These are phyloP conservation scores for Phytopythium litorale DNA, from an alignment of 352 stramenopile species.

Conservation along the genomic window DNA sequence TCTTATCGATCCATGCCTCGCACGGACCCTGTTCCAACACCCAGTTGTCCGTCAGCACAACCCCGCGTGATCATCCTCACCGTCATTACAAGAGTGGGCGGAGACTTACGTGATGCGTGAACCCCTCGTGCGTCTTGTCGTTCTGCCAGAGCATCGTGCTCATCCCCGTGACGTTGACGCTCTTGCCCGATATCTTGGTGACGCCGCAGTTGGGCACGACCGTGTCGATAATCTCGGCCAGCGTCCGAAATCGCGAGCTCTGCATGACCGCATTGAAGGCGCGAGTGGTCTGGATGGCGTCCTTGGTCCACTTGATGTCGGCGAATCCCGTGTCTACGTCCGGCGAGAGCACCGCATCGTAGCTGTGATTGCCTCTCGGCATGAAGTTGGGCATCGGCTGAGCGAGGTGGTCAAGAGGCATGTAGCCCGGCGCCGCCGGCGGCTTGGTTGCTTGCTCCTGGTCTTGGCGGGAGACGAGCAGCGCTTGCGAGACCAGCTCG, in stretches of 20 bases:
- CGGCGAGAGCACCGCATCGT: not conserved
- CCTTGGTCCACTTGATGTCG: not conserved
- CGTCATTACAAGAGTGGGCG: not conserved
- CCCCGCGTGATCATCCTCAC: not conserved
- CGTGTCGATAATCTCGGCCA: slow-evolving; percentile 17
- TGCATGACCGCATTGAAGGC: slow-evolving; percentile 1
- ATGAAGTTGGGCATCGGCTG: slow-evolving; percentile 4
- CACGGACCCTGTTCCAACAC: slow-evolving; percentile 14
- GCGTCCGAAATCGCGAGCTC: slow-evolving; percentile 5
- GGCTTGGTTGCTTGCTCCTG: not conserved
- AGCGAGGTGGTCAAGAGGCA: slow-evolving; percentile 12
- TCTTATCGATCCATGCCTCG: slow-evolving; percentile 30
- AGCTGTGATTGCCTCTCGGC: slow-evolving; percentile 2
- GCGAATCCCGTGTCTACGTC: not conserved
- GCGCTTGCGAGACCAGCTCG: not conserved
- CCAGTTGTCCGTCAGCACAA: not conserved
- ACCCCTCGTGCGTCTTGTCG: slow-evolving; percentile 16
- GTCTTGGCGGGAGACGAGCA: not conserved
- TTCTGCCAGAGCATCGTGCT: slow-evolving; percentile 21
- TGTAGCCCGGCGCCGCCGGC: not conserved
- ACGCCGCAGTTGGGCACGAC: slow-evolving; percentile 11
- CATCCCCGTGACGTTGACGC: slow-evolving; percentile 16
- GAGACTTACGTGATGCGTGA: slow-evolving; percentile 14
- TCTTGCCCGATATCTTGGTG: slow-evolving; percentile 1
- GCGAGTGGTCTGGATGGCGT: not conserved